A percentile compares a stretch with the other conserved stretches of the same genome.
Conservation (phyloP, 2,329 filamentous ascomycete species). For the Neopestalotiopsis sp. region DNA sequence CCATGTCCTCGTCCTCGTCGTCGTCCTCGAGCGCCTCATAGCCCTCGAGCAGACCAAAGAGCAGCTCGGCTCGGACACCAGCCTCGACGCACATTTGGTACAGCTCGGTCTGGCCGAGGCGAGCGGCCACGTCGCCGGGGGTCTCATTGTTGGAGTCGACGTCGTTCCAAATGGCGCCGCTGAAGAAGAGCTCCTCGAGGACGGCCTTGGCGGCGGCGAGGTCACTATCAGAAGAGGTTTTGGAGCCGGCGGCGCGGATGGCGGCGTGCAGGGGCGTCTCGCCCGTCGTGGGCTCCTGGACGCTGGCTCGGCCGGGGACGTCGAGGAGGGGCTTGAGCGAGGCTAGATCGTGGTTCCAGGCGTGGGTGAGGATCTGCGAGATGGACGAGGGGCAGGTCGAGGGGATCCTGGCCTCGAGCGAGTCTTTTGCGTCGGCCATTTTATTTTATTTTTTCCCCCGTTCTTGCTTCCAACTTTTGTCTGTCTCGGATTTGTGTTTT, state of each 20-base stretch:
- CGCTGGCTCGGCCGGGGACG: slow-evolving; percentile 68
- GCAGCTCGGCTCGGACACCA: slow-evolving; percentile 86
- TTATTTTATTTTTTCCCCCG: background rate
- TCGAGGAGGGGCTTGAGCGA: slow-evolving; percentile 73
- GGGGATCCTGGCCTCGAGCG: slow-evolving; percentile 58
- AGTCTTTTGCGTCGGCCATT: slow-evolving; percentile 43
- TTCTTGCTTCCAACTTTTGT: background rate
- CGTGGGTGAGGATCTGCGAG: slow-evolving; percentile 56
- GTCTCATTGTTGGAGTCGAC: slow-evolving; percentile 87
- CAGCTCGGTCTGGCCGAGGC: slow-evolving; percentile 70
- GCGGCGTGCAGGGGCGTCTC: slow-evolving; percentile 90
- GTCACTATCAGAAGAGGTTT: slow-evolving; percentile 35
- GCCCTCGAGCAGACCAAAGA: slow-evolving; percentile 80
- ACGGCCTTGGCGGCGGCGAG: slow-evolving; percentile 69
- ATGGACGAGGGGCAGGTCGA: slow-evolving; percentile 54
- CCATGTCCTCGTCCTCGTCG: slow-evolving; percentile 51
- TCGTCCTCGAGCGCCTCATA: slow-evolving; percentile 75
- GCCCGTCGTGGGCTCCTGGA: slow-evolving; percentile 83
- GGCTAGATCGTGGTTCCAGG: slow-evolving; percentile 66
- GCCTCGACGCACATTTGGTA: slow-evolving; percentile 88
- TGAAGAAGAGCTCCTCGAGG: slow-evolving; percentile 78
- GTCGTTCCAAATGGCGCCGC: slow-evolving; percentile 97
- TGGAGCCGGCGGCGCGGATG: slow-evolving; percentile 64
- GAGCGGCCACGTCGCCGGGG: slow-evolving; percentile 81
- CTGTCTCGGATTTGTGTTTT: no score